These are phyloP conservation scores for Tolypocladium tropicale DNA, from an alignment of 2,329 filamentous ascomycete species.

Conservation along the genomic window DNA sequence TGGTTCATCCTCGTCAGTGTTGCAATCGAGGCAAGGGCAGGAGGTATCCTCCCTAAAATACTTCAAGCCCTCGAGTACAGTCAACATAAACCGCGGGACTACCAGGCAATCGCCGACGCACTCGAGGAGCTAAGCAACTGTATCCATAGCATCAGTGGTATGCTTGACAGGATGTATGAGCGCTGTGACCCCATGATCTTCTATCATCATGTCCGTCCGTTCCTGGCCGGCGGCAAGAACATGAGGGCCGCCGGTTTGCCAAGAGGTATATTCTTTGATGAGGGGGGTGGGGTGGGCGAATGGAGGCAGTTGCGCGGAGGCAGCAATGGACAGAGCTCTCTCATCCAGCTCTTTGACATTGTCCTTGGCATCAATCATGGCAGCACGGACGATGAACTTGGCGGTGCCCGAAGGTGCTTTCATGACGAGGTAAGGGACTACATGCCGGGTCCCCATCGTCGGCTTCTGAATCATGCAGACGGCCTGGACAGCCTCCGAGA, in stretches of 20 bases:
- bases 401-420: slow-evolving; percentile 28
- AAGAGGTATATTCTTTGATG: slow-evolving; percentile 74
- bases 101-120: slow-evolving; percentile 47
- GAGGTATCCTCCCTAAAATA: slow-evolving; percentile 65
- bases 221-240: slow-evolving; percentile 84
- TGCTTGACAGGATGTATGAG: slow-evolving; percentile 82
- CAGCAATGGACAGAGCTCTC: slow-evolving; percentile 84
- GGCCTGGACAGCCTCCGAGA: slow-evolving; percentile 64
- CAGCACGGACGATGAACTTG: slow-evolving; percentile 18
- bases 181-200: slow-evolving; percentile 79
- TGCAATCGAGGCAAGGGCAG: slow-evolving; percentile 78
- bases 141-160: slow-evolving; percentile 54
- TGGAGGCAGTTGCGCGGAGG: slow-evolving; percentile 84
- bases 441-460: slow-evolving; percentile 78
- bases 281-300: slow-evolving; percentile 51
- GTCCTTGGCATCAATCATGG: slow-evolving; percentile 73
- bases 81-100: slow-evolving; percentile 40
- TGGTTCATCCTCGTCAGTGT: slow-evolving; percentile 92
- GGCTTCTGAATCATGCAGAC: slow-evolving; percentile 64
- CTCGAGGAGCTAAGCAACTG: slow-evolving; percentile 55
- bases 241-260: slow-evolving; percentile 80
- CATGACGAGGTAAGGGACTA: slow-evolving; percentile 69
- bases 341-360: slow-evolving; percentile 89
- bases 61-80: slow-evolving; percentile 64
- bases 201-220: slow-evolving; percentile 80